phyloP scores from a whole-genome alignment of 139 green algal species.

The Ulvella scutata region DNA sequence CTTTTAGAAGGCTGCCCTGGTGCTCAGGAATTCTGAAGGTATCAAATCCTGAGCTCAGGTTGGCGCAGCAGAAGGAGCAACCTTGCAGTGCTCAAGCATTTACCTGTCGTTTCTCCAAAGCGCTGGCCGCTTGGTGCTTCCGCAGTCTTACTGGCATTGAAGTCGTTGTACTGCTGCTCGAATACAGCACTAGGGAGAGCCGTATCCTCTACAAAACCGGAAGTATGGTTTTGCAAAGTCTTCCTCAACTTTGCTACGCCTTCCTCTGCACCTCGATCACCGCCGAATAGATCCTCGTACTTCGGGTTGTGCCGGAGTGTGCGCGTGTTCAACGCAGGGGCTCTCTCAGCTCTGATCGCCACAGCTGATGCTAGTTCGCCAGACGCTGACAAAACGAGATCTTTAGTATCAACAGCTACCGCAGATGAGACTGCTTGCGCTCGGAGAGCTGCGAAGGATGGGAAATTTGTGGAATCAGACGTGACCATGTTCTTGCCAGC shows the following conservation, averaged over 20 bases:
- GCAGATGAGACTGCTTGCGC: not conserved
- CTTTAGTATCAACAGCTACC: constrained; percentile 31
- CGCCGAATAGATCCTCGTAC: constrained; percentile 54
- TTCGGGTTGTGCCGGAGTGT: constrained; percentile 67
- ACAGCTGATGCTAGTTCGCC: not conserved
- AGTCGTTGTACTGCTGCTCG: constrained; percentile 86
- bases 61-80: too few species aligned
- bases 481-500: too few species aligned
- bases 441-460: too few species aligned
- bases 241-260: not conserved
- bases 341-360: not conserved
- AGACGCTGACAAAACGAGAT: constrained; percentile 20
- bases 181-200: constrained; percentile 28
- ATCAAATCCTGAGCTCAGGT: too few species aligned
- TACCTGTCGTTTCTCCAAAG: constrained; percentile 6
- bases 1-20: too few species aligned
- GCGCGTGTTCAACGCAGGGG: constrained; percentile 36
- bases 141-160: constrained; percentile 25
- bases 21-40: too few species aligned
- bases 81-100: too few species aligned
- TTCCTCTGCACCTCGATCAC: not conserved
- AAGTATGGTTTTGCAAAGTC: constrained; percentile 55
- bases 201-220: constrained; percentile 56
- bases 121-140: constrained; percentile 9
- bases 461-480: too few species aligned